Base-by-base conservation (phyloP, 768 basidiomycete genomes). In the Pleurotus salmoneostramineus region DNA sequence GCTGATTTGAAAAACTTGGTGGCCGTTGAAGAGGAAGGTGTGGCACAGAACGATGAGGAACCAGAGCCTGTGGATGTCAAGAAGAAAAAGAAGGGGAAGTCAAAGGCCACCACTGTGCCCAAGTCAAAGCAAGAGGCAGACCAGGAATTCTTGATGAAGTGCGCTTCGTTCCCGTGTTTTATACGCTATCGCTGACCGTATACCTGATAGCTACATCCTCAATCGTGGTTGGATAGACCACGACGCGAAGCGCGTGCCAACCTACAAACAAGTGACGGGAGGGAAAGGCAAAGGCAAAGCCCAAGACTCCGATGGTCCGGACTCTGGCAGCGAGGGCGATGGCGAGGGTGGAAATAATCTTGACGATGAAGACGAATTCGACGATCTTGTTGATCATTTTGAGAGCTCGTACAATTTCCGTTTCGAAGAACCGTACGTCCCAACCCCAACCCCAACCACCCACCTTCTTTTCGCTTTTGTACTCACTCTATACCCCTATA, bases 401-500 rank as follows among this genome's bases (percentile, higher is more conserved):
- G 97, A 99, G 74, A 85, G 84, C n/a, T 91, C 90, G 12, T 99
- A 98, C 74, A 98, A 98, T 71, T 97, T 97, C 75, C 86, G 97
- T 55, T 99, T 93, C 69, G 96, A 99, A 70, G 96, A 99, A 71
- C 90, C 92, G 84, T 93, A 65, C 65, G 93, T 85, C 27, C 56
- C 7, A 42, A 55, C 57, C 59, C 10, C 59, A 37, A 6, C 68
- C 66, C 32, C 63, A 63, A 45, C 6, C 45, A 44, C 46, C 11
- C 36, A 35, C 32, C n/a, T 27, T 17, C 48, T 35, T 12, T 43
- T 34, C 57, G 17, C 56, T 54, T 6, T 3, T 27, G 47, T 37
- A 33, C 6, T 59, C 21, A 45, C n/a, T 1, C 11, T 4, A 40
- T 47, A 14, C 35, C 27, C 57, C 11, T 4, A 40, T 47, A 14